Conservation (phyloP, 148 eudicot species). For the Silene latifolia region DNA sequence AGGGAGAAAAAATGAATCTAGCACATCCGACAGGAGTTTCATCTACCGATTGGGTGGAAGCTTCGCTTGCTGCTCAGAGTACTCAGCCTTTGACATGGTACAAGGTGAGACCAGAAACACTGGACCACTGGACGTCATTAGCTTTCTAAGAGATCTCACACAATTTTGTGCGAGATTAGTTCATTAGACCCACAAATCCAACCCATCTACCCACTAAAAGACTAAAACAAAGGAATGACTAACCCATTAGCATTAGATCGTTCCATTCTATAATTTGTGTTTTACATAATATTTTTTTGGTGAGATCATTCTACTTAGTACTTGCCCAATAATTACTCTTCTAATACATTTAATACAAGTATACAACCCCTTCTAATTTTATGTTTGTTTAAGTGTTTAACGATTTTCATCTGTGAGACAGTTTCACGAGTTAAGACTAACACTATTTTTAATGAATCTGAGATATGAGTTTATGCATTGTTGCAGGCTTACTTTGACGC, state of each 20-base stretch:
- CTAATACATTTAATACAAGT: too few species aligned
- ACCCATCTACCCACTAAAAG: neutral
- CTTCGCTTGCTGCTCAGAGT: conserved; percentile 33
- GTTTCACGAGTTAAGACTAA: neutral
- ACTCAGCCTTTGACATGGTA: conserved; percentile 78
- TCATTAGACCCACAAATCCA: neutral
- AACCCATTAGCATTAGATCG: neutral
- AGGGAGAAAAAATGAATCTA: conserved; percentile 75
- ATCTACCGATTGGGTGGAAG: conserved; percentile 57
- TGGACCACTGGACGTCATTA: neutral
- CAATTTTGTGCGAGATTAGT: neutral
- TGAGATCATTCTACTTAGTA: too few species aligned
- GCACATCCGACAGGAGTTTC: conserved; percentile 48
- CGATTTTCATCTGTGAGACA: neutral
- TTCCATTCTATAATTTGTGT: neutral
- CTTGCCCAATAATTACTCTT: neutral
- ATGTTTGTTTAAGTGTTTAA: neutral
- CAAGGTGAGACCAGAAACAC: conserved; percentile 48
- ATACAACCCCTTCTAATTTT: neutral
- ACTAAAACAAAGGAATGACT: neutral
- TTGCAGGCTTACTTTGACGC: conserved; percentile 78
- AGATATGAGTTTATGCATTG: neutral
- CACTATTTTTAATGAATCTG: neutral
- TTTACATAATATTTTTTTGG: too few species aligned
- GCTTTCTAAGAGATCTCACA: neutral